Conservation (phyloP, 352 stramenopile genomes). For the Ophiocytium majus region DNA sequence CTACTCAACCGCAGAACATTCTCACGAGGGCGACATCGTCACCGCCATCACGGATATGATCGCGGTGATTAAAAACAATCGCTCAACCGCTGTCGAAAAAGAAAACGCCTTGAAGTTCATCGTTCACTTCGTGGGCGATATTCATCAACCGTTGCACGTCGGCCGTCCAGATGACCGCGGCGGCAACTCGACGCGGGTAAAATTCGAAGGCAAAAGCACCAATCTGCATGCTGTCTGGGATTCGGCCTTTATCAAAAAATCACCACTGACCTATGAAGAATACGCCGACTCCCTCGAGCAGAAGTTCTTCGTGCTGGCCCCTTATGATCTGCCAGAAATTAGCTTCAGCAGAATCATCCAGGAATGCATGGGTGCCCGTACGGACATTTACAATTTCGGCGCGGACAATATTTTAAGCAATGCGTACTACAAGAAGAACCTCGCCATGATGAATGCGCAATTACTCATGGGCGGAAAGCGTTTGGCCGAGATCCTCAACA, state of each 20-base stretch:
- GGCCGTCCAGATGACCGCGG: not conserved
- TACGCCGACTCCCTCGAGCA: not conserved
- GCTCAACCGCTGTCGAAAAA: not conserved
- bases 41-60: not conserved
- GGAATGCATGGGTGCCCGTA: not conserved
- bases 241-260: not conserved
- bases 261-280: not conserved
- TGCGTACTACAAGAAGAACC: not conserved
- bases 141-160: not conserved
- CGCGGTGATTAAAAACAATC: not conserved
- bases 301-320: not conserved
- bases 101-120: not conserved
- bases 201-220: not conserved
- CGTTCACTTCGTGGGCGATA: conserved; percentile 7
- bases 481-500: not conserved
- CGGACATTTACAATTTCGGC: conserved; percentile 12
- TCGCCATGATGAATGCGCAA: not conserved
- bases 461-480: not conserved
- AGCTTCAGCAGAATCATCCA: not conserved
- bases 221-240: conserved; percentile 8
- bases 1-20: not conserved
- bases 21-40: not conserved
- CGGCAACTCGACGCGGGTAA: not conserved
- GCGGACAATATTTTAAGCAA: not conserved
- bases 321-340: not conserved